Evolutionary conservation across 164 flowering plant genomes (phyloP), one percentile per base, ranked within the genome.

Genomic region (Malania oleifera): DNA sequence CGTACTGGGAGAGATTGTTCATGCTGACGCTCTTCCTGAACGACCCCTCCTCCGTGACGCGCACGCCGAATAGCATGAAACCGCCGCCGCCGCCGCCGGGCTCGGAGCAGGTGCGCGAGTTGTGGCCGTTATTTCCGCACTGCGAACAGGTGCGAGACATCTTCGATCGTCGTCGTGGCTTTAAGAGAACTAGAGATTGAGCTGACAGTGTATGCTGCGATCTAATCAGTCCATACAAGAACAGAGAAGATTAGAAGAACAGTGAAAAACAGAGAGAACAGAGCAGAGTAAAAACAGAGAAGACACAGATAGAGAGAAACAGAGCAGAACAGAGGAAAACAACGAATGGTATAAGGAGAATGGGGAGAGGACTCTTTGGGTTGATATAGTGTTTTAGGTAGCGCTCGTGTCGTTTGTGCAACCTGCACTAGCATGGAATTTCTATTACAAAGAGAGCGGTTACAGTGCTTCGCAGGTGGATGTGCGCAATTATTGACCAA

Each of bases 21-120:
- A 82, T 77, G 49, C 89, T 84, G 14, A 70, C 75, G 35, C 86
- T 67, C 65, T 84, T 84, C 63, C 89, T 65, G 35, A 81, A 80
- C 37, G 76, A 59, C 10, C 44, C 73, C 0, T 24, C 75, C 13
- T 48, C 73, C 27, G 66, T 69, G 37, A 84, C 44, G 38, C 86
- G 63, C 13, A 84, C 89, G 0, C 89, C 89, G 56, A 84, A 84
- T 54, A 84, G 64, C 86, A 81, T 82, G 75, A 84, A 69, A 0
- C 77, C 88, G 28, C 64, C 63, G 48, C 46, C 62, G 9, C 61
- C 68, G 23, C 35, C 75, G 48, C 59, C 57, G 34, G 57, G 39
- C 23, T 81, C 87, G 28, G 75, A 38, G 73, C 89, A 77, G 6
- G 87, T 80, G n/a, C 82, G 74, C 2, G 84, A 82, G 80, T 78